Evolutionary conservation across 495 filamentous ascomycete species (phyloP).

Genomic region (Podospora comata): DNA sequence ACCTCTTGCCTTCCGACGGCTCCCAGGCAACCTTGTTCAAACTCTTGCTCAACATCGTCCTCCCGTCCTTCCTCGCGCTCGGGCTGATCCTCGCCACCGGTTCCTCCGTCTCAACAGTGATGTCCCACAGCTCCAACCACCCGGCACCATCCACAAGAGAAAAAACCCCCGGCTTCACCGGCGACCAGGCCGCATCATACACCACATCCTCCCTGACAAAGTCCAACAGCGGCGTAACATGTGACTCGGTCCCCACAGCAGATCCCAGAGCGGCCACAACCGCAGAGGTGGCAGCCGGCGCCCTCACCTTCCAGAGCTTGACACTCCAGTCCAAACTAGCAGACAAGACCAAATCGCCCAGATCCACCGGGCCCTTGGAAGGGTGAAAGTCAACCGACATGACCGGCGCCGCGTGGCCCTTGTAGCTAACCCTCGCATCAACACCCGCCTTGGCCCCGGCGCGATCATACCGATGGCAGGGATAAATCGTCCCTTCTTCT

Average conservation of each 20-base stretch:
- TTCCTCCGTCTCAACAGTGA: slow-evolving; percentile 87
- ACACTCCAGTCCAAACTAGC: slow-evolving; percentile 92
- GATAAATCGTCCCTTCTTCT: slow-evolving; percentile 92
- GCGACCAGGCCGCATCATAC: slow-evolving; percentile 93
- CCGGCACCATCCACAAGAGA: slow-evolving; percentile 89
- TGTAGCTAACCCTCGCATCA: slow-evolving; percentile 78
- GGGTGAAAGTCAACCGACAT: slow-evolving; percentile 97
- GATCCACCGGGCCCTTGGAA: slow-evolving; percentile 80
- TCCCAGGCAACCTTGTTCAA: slow-evolving; percentile 96
- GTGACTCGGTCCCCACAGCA: slow-evolving; percentile 37
- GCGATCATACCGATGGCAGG: slow-evolving; percentile 94
- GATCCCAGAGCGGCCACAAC: slow-evolving; percentile 45
- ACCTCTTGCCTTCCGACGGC: slow-evolving; percentile 72
- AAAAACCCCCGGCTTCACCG: slow-evolving; percentile 87
- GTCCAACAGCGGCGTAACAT: slow-evolving; percentile 74
- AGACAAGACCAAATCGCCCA: slow-evolving; percentile 89
- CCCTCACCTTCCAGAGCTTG: slow-evolving; percentile 90
- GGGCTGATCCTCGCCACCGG: slow-evolving; percentile 75
- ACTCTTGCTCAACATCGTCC: slow-evolving; percentile 66
- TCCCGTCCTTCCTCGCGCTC: slow-evolving; percentile 54
- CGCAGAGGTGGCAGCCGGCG: slow-evolving; percentile 63
- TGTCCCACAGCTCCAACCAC: slow-evolving; percentile 92
- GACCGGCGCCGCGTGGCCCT: slow-evolving; percentile 86
- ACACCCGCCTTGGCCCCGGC: slow-evolving; percentile 95
- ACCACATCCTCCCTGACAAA: slow-evolving; percentile 91